Evolutionary conservation across 768 basidiomycete species (phyloP).

Genomic region (Sporobolomyces roseus): DNA sequence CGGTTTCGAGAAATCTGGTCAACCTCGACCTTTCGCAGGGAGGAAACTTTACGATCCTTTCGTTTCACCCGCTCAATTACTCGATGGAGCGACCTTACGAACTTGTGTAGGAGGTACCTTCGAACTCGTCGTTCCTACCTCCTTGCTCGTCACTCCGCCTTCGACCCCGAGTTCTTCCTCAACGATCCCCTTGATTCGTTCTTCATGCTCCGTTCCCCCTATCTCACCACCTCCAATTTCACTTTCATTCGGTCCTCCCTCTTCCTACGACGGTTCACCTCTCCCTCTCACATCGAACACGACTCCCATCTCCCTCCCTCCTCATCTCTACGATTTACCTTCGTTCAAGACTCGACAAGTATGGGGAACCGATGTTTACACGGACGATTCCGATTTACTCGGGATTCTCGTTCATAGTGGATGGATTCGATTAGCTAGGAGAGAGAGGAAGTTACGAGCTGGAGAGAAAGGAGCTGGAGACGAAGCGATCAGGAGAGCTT

Average conservation of each 20-base stretch:
- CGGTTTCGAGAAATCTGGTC: not conserved
- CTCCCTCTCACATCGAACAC: not conserved
- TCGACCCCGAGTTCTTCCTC: not conserved
- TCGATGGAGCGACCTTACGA: conserved; percentile 38
- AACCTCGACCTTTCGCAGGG: conserved; percentile 31
- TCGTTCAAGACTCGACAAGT: conserved; percentile 45
- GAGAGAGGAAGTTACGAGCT: conserved; percentile 7
- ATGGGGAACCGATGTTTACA: conserved; percentile 54
- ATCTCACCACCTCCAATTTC: conserved; percentile 14
- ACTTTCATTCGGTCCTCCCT: conserved; percentile 16
- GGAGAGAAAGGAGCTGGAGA: conserved; percentile 30
- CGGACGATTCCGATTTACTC: conserved; percentile 53
- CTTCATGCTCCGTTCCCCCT: conserved; percentile 7
- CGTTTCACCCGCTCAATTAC: conserved; percentile 32
- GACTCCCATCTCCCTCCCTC: conserved; percentile 28
- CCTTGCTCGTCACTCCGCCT: not conserved
- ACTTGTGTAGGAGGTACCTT: conserved; percentile 36
- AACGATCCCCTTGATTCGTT: not conserved
- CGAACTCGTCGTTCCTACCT: conserved; percentile 36
- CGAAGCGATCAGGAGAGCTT: conserved; percentile 16
- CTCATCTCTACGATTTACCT: conserved; percentile 39
- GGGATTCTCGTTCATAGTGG: conserved; percentile 51
- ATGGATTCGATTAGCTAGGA: conserved; percentile 47
- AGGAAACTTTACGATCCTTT: conserved; percentile 41
- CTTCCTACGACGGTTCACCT: conserved; percentile 17